Evolutionary conservation across 2,329 filamentous ascomycete genomes (phyloP).

Genomic region (Purpureocillium takamizusanense): DNA sequence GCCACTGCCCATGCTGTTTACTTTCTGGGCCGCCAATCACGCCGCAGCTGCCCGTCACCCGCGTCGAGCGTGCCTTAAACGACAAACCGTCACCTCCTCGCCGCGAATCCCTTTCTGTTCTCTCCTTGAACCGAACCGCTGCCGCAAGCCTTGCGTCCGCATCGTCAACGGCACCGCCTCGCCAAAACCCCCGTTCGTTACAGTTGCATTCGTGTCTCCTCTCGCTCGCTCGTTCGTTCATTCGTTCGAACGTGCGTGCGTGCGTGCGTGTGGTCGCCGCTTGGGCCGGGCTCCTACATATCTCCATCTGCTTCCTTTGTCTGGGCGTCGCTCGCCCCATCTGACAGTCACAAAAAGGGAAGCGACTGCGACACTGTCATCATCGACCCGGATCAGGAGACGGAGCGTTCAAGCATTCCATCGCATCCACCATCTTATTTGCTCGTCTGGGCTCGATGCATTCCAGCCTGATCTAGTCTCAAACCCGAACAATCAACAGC

Average conservation of each 20-base stretch:
- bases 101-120: neutral
- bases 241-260: too few species aligned
- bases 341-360: too few species aligned
- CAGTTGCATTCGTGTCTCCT: too few species aligned
- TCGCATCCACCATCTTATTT: slow-evolving; percentile 7
- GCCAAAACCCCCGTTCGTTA: too few species aligned
- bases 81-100: neutral
- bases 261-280: too few species aligned
- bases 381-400: too few species aligned
- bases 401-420: neutral
- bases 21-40: slow-evolving; percentile 3
- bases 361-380: too few species aligned
- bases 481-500: slow-evolving; percentile 11
- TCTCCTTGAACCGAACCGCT: neutral
- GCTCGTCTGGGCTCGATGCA: slow-evolving; percentile 17
- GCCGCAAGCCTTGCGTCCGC: neutral
- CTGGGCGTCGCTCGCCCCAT: too few species aligned
- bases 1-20: slow-evolving; percentile 2
- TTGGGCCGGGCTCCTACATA: too few species aligned
- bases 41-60: slow-evolving; percentile 1
- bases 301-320: too few species aligned
- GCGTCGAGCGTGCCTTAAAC: slow-evolving; percentile 4
- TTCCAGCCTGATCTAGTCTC: slow-evolving; percentile 13
- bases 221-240: too few species aligned
- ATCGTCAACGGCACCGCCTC: slow-evolving; percentile 1